phyloP scores from a whole-genome alignment of 352 stramenopile genomes.

The Albugo laibachii region DNA sequence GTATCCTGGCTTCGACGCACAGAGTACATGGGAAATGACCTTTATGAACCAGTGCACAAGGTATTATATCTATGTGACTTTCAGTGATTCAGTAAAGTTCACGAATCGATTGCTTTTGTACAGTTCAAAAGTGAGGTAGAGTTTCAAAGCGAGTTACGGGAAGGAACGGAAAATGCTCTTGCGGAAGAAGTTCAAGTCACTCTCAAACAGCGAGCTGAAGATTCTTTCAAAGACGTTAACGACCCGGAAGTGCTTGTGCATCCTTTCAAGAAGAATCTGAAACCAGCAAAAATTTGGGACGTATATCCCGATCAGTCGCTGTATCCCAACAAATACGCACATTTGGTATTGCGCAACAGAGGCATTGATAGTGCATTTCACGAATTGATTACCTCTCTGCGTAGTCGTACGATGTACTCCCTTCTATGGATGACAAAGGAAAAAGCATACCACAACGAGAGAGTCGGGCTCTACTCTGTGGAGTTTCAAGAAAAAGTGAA shows the following conservation, averaged over 20 bases:
- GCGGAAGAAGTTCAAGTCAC: conserved; percentile 47
- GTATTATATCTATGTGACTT: conserved; percentile 1
- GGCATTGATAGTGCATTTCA: background rate
- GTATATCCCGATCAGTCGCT: conserved; percentile 65
- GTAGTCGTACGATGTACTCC: conserved; percentile 71
- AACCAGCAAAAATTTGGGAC: conserved; percentile 63
- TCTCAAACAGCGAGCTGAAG: conserved; percentile 58
- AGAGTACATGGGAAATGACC: conserved; percentile 73
- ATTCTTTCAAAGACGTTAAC: conserved; percentile 53
- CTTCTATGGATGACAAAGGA: conserved; percentile 57
- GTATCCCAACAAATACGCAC: conserved; percentile 61
- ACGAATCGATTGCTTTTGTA: background rate
- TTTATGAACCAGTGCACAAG: conserved; percentile 72
- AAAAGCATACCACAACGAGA: conserved; percentile 52
- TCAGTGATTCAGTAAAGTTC: background rate
- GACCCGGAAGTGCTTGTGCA: conserved; percentile 46
- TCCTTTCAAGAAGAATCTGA: conserved; percentile 67
- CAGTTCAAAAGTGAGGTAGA: conserved; percentile 72
- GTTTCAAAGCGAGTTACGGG: conserved; percentile 58
- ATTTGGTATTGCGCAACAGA: conserved; percentile 24
- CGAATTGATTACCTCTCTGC: too few relatives aligned
- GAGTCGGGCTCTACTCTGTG: conserved; percentile 44
- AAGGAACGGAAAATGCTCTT: conserved; percentile 62
- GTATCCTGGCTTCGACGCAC: conserved; percentile 68
- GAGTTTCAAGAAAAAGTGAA: conserved; percentile 45